A percentile compares a stretch with the other conserved stretches of the same genome.
Evolutionary conservation across 1,139 yeast species (phyloP).

Genomic region (Hyphopichia pseudoburtonii): DNA sequence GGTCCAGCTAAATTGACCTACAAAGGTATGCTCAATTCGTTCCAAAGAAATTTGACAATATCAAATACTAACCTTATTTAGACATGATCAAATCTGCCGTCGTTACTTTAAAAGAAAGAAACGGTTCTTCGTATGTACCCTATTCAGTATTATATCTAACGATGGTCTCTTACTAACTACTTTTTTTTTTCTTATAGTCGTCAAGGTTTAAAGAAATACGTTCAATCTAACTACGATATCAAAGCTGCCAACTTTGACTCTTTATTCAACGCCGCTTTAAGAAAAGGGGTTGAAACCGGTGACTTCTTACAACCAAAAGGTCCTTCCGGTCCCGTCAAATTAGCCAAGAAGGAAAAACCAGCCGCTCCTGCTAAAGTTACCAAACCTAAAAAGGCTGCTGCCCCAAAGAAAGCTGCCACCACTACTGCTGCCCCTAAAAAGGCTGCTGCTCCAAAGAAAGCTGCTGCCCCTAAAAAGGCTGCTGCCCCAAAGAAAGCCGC

Average conservation of each 20-base stretch:
- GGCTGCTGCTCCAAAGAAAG: conserved; percentile 14
- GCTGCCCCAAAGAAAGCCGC: conserved; percentile 16
- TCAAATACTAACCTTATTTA: conserved; percentile 22
- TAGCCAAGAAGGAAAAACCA: conserved; percentile 47
- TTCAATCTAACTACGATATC: conserved; percentile 60
- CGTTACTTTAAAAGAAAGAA: conserved; percentile 71
- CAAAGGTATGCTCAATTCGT: conserved; percentile 54
- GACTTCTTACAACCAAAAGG: conserved; percentile 88
- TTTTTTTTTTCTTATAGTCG: conserved; percentile 38
- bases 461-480: conserved; percentile 18
- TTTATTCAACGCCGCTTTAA: conserved; percentile 74
- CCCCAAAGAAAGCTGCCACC: conserved; percentile 14
- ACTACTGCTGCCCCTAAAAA: conserved; percentile 16
- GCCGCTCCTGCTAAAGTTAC: conserved; percentile 19
- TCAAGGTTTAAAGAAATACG: conserved; percentile 74
- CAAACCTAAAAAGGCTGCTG: conserved; percentile 18
- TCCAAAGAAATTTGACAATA: neutral
- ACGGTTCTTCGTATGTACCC: conserved; percentile 67
- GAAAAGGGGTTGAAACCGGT: conserved; percentile 77
- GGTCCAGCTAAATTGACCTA: conserved; percentile 43
- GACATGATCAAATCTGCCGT: conserved; percentile 81
- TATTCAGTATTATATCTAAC: neutral
- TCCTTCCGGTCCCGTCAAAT: conserved; percentile 71
- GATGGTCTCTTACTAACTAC: conserved; percentile 17
- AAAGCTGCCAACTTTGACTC: conserved; percentile 68